Conservation (phyloP, 306 rosid genomes). For the Citrullus amarus region DNA sequence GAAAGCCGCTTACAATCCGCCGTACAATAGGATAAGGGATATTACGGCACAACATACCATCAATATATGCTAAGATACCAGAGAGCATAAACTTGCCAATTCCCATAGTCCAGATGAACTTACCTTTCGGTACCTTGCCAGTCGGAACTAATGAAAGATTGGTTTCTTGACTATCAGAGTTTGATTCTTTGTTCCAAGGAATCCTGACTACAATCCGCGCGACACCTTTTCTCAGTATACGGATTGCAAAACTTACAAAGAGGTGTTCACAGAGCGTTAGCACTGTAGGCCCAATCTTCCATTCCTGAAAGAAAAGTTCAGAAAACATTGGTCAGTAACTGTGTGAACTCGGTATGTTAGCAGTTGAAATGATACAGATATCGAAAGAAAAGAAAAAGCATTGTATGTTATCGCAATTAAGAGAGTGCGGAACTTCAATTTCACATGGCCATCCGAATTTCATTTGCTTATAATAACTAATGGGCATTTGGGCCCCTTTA, state of each 20-base stretch:
- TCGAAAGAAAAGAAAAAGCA: not conserved
- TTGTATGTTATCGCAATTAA: too few species aligned
- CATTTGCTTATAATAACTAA: too few species aligned
- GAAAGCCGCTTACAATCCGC: constrained; percentile 78
- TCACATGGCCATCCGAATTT: not conserved
- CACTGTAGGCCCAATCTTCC: constrained; percentile 74
- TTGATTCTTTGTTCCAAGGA: constrained; percentile 29
- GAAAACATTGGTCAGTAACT: not conserved
- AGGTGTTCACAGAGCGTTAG: constrained; percentile 77
- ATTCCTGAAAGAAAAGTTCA: constrained; percentile 37
- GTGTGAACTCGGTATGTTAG: too few species aligned
- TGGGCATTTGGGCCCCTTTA: not conserved
- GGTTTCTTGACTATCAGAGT: constrained; percentile 14
- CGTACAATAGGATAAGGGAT: constrained; percentile 82
- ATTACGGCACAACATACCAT: constrained; percentile 77
- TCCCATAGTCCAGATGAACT: constrained; percentile 52
- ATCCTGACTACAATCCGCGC: constrained; percentile 31
- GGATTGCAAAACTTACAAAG: constrained; percentile 83
- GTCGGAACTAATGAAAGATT: constrained; percentile 16
- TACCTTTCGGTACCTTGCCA: constrained; percentile 12
- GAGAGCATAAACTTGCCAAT: constrained; percentile 63
- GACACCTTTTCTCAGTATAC: constrained; percentile 57
- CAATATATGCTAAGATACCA: constrained; percentile 75
- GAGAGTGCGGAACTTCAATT: not conserved
- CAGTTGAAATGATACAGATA: not conserved